Conservation (phyloP, 108 stramenopile genomes). For the Stephanodiscus minutulus region DNA sequence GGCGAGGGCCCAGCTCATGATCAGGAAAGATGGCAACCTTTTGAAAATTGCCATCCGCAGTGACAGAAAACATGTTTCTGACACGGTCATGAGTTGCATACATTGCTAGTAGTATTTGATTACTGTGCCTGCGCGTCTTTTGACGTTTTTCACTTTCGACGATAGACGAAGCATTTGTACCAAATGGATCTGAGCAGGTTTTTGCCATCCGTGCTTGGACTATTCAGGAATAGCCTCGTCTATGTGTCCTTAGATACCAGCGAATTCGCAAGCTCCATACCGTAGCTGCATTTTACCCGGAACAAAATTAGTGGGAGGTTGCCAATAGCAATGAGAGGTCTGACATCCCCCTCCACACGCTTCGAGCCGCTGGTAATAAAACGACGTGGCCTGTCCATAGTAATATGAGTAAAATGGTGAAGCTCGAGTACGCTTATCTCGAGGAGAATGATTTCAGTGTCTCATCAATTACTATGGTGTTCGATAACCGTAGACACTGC, state of each 20-base stretch:
- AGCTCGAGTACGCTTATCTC: slow-evolving; percentile 39
- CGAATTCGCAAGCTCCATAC: slow-evolving; percentile 40
- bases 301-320: slow-evolving; percentile 52
- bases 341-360: slow-evolving; percentile 30
- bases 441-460: slow-evolving; percentile 44
- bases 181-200: slow-evolving; percentile 53
- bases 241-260: slow-evolving; percentile 40
- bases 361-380: slow-evolving; percentile 41
- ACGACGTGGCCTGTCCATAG: slow-evolving; percentile 32
- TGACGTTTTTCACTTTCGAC: too few relatives aligned
- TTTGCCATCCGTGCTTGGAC: slow-evolving; percentile 66
- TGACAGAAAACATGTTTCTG: slow-evolving; percentile 66
- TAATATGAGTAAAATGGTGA: slow-evolving; percentile 43
- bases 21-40: slow-evolving; percentile 65
- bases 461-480: too few relatives aligned
- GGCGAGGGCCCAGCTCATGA: slow-evolving; percentile 84
- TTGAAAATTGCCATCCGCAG: slow-evolving; percentile 93
- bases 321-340: slow-evolving; percentile 39
- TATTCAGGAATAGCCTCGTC: slow-evolving; percentile 27
- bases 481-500: too few relatives aligned
- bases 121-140: too few relatives aligned
- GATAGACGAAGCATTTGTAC: too few relatives aligned
- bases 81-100: slow-evolving; percentile 89
- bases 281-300: slow-evolving; percentile 41
- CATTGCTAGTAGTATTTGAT: not conserved